Percentiles rank a stretch among this genome's conserved stretches.
Conservation (phyloP, 169 alveolate species). For the Eimeria necatrix region DNA sequence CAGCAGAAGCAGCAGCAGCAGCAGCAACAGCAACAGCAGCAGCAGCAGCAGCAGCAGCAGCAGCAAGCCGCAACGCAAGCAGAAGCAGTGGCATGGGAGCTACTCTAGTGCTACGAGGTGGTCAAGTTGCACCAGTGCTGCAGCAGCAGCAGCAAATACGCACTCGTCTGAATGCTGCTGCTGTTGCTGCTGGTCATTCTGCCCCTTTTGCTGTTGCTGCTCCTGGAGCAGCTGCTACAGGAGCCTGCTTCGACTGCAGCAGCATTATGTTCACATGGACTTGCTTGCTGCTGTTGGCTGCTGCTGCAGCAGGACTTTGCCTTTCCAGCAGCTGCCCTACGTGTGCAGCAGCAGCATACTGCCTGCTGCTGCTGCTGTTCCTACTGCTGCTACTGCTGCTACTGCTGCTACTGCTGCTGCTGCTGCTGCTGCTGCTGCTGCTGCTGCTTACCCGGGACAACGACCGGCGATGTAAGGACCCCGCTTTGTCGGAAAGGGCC, state of each 20-base stretch:
- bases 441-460: background rate
- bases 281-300: too few species aligned
- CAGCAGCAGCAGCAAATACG: background rate
- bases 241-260: too few species aligned
- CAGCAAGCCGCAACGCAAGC: background rate
- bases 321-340: too few species aligned
- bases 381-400: too few species aligned
- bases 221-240: background rate
- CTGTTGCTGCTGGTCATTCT: background rate
- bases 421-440: slow-evolving; percentile 17
- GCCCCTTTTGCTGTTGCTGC: background rate
- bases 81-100: too few species aligned
- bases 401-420: background rate
- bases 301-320: background rate
- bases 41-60: slow-evolving; percentile 38
- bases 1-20: slow-evolving; percentile 28
- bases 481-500: background rate
- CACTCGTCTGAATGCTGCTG: background rate
- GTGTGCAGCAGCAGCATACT: too few species aligned
- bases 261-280: background rate
- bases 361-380: too few species aligned
- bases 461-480: background rate
- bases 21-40: slow-evolving; percentile 14
- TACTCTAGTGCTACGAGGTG: too few species aligned
- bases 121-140: background rate